Evolutionary conservation across 192 early-diverging fungal genomes (phyloP).

Genomic region (Gonapodya prolifera): DNA sequence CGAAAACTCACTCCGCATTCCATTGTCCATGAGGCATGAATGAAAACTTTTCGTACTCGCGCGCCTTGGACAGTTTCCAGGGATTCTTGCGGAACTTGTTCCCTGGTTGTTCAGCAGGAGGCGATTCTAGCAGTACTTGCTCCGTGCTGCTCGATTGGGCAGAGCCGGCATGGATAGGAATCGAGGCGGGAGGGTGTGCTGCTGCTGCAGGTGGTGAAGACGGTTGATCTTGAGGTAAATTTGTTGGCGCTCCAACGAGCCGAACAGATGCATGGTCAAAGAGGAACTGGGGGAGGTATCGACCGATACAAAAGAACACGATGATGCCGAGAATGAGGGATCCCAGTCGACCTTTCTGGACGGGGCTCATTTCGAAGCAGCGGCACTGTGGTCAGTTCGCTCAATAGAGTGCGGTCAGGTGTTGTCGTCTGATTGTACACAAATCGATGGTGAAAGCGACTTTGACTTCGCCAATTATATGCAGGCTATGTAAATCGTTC

Average conservation of each 20-base stretch:
- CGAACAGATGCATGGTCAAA: no score
- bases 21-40: neutral
- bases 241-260: neutral
- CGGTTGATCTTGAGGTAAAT: neutral
- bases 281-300: neutral
- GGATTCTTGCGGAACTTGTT: neutral
- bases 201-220: neutral
- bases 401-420: no score
- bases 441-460: no score
- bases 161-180: neutral
- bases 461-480: no score
- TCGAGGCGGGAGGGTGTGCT: neutral
- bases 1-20: neutral
- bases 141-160: neutral
- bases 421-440: no score
- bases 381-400: no score
- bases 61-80: neutral
- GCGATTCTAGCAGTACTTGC: neutral
- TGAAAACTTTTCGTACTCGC: neutral
- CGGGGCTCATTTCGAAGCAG: neutral
- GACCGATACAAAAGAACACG: neutral
- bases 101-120: neutral
- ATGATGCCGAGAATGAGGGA: neutral
- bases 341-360: neutral
- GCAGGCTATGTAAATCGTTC: no score